These are phyloP conservation scores for Torulaspora franciscae DNA, from an alignment of 805 yeast genomes.

Conservation along the genomic window DNA sequence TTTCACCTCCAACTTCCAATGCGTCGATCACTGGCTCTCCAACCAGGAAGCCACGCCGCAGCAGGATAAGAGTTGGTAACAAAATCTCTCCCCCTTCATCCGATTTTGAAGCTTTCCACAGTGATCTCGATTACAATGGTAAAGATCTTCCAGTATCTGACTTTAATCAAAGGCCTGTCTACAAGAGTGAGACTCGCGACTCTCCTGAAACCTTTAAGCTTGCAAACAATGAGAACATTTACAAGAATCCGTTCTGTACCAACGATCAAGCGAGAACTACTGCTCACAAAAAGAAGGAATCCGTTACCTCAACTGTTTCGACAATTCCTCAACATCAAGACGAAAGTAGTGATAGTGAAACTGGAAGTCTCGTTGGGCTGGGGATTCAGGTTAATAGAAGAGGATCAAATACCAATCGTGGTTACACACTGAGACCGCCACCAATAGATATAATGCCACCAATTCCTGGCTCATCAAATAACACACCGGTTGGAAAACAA, in stretches of 20 bases:
- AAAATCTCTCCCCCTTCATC: slow-evolving; percentile 4
- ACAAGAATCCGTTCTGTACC: slow-evolving; percentile 7
- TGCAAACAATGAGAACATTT: background rate
- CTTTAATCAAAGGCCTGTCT: background rate
- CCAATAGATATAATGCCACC: slow-evolving; percentile 24
- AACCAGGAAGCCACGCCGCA: slow-evolving; percentile 10
- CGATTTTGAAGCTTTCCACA: slow-evolving; percentile 5
- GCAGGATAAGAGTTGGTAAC: background rate
- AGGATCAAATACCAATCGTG: slow-evolving; percentile 2
- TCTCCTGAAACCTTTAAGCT: background rate
- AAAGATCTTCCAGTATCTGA: background rate
- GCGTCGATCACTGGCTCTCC: slow-evolving; percentile 30
- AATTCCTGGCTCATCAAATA: slow-evolving; percentile 30
- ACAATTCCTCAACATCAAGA: slow-evolving; percentile 30
- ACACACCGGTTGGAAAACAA: slow-evolving; percentile 19
- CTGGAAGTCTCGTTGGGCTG: slow-evolving; percentile 16
- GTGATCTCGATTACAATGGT: background rate
- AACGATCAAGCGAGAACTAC: slow-evolving; percentile 1
- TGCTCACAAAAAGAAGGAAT: slow-evolving; percentile 26
- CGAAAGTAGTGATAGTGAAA: slow-evolving; percentile 15
- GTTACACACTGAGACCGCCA: slow-evolving; percentile 16
- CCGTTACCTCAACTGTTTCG: slow-evolving; percentile 31
- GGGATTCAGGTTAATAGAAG: slow-evolving; percentile 16
- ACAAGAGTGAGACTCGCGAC: background rate
- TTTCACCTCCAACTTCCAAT: slow-evolving; percentile 23